These are phyloP conservation scores for Acidiella bohemica DNA, from an alignment of 495 filamentous ascomycete genomes.

Conservation along the genomic window DNA sequence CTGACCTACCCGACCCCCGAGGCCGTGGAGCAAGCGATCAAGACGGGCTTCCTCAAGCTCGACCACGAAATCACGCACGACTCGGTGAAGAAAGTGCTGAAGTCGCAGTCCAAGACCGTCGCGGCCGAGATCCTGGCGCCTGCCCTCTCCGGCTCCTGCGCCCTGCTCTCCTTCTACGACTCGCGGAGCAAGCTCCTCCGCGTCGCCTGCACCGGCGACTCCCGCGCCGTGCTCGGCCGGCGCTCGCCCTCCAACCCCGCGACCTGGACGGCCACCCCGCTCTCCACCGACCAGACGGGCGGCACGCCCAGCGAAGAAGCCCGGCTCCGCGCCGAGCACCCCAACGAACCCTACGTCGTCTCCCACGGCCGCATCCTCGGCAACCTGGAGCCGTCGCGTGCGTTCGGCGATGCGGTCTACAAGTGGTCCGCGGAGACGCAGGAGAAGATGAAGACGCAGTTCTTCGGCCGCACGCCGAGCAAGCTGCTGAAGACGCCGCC, in stretches of 20 bases:
- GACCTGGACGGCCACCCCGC: constrained; percentile 82
- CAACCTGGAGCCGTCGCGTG: constrained; percentile 77
- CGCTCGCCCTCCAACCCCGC: constrained; percentile 47
- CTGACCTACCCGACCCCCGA: constrained; percentile 50
- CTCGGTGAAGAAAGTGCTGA: constrained; percentile 74
- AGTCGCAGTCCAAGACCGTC: constrained; percentile 69
- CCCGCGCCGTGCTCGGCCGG: constrained; percentile 80
- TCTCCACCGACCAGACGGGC: constrained; percentile 89
- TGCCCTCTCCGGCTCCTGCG: constrained; percentile 88
- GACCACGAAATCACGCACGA: constrained; percentile 89
- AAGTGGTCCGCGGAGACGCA: constrained; percentile 85
- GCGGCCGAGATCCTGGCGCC: constrained; percentile 87
- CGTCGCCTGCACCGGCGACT: constrained; percentile 90
- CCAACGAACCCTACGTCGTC: constrained; percentile 72
- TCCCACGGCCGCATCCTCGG: constrained; percentile 81
- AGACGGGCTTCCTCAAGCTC: constrained; percentile 72
- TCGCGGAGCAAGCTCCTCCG: constrained; percentile 66
- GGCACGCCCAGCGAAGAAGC: constrained; percentile 68
- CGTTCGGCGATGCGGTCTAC: constrained; percentile 92
- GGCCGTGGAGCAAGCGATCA: constrained; percentile 81
- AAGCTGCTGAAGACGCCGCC: constrained; percentile 76
- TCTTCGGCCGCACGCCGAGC: constrained; percentile 66
- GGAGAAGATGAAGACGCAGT: constrained; percentile 63
- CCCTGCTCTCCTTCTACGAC: constrained; percentile 93
- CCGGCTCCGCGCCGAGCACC: constrained; percentile 71